A percentile compares a stretch with the other conserved stretches of the same genome.
Conservation (phyloP, 164 flowering plant genomes). For the Euptelea pleiosperma region DNA sequence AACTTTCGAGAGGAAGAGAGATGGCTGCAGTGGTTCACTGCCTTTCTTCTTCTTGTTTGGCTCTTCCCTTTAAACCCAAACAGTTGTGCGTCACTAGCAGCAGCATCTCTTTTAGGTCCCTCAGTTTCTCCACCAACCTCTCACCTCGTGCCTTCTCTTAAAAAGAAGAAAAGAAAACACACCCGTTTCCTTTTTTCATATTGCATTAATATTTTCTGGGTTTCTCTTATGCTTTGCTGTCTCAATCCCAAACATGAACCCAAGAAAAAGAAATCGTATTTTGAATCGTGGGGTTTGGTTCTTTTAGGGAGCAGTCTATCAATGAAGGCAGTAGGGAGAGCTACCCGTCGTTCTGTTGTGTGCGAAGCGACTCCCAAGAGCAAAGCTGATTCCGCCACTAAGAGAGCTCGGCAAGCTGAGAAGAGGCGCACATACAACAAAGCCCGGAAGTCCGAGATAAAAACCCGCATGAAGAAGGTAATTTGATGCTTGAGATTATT, state of each 20-base stretch:
- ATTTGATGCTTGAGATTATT: too few species aligned
- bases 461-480: conserved; percentile 94
- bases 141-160: conserved; percentile 36
- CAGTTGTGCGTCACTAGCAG: conserved; percentile 24
- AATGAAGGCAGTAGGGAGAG: conserved; percentile 33
- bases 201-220: background rate
- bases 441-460: conserved; percentile 69
- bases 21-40: conserved; percentile 34
- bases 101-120: conserved; percentile 22
- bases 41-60: conserved; percentile 30
- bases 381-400: conserved; percentile 81
- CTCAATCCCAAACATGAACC: too few species aligned
- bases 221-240: background rate
- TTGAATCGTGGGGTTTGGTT: background rate
- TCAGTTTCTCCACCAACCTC: conserved; percentile 49
- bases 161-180: conserved; percentile 2
- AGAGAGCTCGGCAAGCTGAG: conserved; percentile 90
- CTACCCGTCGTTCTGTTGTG: conserved; percentile 46
- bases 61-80: conserved; percentile 38
- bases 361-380: conserved; percentile 66
- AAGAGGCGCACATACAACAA: conserved; percentile 75
- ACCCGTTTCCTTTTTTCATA: background rate
- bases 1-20: conserved; percentile 11
- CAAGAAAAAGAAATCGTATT: too few species aligned
- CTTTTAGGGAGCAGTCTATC: conserved; percentile 49